phyloP scores from a whole-genome alignment of 805 yeast genomes.

The Yamadazyma insecticola region DNA sequence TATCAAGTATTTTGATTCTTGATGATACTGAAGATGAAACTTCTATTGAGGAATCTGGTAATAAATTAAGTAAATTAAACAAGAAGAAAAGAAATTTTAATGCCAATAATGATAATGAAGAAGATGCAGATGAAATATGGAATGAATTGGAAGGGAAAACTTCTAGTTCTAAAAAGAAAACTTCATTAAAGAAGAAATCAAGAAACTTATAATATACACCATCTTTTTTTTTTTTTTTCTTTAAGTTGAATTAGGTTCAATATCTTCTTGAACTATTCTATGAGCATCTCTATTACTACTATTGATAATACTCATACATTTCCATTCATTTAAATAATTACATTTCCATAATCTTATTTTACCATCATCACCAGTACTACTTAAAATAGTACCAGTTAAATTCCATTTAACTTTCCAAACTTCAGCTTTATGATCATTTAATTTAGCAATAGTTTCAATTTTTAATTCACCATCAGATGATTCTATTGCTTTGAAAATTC shows the following conservation, averaged over 20 bases:
- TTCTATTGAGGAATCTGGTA: conserved; percentile 13
- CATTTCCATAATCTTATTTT: conserved; percentile 89
- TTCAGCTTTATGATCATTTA: conserved; percentile 77
- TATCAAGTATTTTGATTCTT: conserved; percentile 48
- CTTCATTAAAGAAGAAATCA: conserved; percentile 17
- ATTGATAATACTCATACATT: conserved; percentile 73
- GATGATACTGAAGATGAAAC: conserved; percentile 40
- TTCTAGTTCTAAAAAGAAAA: conserved; percentile 3
- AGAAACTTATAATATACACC: conserved; percentile 13
- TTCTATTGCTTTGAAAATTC: conserved; percentile 74
- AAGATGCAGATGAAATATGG: conserved; percentile 37
- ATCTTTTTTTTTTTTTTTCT: conserved; percentile 1
- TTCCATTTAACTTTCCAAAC: conserved; percentile 98
- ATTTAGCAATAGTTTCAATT: conserved; percentile 60
- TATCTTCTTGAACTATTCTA: conserved; percentile 14
- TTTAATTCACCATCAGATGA: conserved; percentile 26
- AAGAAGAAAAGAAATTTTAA: conserved; percentile 24
- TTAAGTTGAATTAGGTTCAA: conserved; percentile 2
- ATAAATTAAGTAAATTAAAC: conserved; percentile 9
- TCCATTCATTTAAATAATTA: conserved; percentile 80
- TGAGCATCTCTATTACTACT: conserved; percentile 22
- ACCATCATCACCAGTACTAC: conserved; percentile 96
- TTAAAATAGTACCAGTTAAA: conserved; percentile 83
- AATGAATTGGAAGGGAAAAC: conserved; percentile 34
- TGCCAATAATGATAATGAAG: conserved; percentile 19